Percentiles rank a stretch among this genome's conserved stretches.
phyloP scores from a whole-genome alignment of 2,329 filamentous ascomycete species.

The Remersonia thermophila region DNA sequence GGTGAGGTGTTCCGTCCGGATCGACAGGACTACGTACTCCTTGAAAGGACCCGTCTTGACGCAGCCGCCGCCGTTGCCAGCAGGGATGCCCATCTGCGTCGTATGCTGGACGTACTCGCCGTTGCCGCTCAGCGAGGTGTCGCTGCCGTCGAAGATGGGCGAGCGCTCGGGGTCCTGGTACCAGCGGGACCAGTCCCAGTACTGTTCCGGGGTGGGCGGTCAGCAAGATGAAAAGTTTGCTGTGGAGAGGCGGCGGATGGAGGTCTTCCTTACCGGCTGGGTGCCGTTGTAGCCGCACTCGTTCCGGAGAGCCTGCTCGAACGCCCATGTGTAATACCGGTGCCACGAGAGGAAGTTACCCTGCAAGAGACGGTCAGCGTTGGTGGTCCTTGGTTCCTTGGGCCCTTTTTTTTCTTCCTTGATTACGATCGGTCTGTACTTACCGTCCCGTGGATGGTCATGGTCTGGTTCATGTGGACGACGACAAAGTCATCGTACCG shows the following conservation, averaged over 20 bases:
- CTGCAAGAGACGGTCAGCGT: constrained; percentile 9
- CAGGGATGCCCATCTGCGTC: constrained; percentile 22
- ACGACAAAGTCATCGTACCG: constrained; percentile 27
- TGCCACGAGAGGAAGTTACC: constrained; percentile 32
- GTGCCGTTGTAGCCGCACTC: constrained; percentile 31
- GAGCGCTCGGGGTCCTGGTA: constrained; percentile 33
- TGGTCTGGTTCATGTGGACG: constrained; percentile 25
- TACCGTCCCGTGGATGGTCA: constrained; percentile 21
- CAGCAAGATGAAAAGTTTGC: constrained; percentile 2
- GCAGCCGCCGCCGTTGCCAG: constrained; percentile 44
- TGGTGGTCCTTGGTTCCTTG: background rate
- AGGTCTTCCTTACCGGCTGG: constrained; percentile 22
- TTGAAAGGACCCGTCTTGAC: constrained; percentile 38
- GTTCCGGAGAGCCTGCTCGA: constrained; percentile 26
- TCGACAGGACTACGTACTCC: constrained; percentile 28
- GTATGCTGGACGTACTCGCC: constrained; percentile 24
- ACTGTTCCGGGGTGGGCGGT: constrained; percentile 19
- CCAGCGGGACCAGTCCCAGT: constrained; percentile 40
- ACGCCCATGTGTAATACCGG: constrained; percentile 28
- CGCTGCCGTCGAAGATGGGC: constrained; percentile 43
- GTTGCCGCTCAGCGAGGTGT: constrained; percentile 37
- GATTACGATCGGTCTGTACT: constrained; percentile 1
- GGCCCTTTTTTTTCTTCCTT: too few species aligned
- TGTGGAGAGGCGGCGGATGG: background rate
- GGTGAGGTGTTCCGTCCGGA: too few species aligned